A percentile compares a stretch with the other conserved stretches of the same genome.
phyloP scores from a whole-genome alignment of 2,329 filamentous ascomycete species.

The Phyllosticta capitalensis region DNA sequence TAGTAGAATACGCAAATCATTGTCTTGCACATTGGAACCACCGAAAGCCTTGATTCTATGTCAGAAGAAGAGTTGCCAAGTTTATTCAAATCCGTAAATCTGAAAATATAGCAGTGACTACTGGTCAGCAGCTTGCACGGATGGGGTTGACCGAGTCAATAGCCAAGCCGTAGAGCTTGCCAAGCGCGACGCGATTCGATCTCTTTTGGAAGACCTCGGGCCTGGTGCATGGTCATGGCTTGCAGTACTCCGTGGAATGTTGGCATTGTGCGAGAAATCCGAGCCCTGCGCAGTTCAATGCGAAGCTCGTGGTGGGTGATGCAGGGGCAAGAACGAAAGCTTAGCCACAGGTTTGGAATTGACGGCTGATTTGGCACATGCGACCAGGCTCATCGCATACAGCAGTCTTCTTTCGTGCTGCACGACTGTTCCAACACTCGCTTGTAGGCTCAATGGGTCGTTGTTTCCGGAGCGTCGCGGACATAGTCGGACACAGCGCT shows the following conservation, averaged over 20 bases:
- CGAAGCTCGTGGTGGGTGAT: background rate
- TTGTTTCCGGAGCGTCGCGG: background rate
- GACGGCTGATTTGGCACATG: background rate
- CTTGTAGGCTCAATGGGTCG: background rate
- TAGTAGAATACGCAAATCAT: background rate
- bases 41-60: background rate
- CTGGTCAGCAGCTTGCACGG: background rate
- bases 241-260: background rate
- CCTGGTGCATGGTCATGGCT: background rate
- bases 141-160: background rate
- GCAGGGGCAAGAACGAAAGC: background rate
- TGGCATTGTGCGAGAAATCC: background rate
- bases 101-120: background rate
- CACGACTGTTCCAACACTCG: background rate
- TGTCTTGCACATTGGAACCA: background rate
- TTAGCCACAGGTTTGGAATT: background rate
- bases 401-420: background rate
- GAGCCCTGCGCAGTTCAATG: background rate
- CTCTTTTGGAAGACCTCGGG: background rate
- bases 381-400: background rate
- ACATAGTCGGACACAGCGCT: background rate
- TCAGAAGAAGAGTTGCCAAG: background rate
- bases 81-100: background rate
- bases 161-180: background rate
- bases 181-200: background rate